Conservation (phyloP, 2,329 filamentous ascomycete genomes). For the Alternaria tenuissima region DNA sequence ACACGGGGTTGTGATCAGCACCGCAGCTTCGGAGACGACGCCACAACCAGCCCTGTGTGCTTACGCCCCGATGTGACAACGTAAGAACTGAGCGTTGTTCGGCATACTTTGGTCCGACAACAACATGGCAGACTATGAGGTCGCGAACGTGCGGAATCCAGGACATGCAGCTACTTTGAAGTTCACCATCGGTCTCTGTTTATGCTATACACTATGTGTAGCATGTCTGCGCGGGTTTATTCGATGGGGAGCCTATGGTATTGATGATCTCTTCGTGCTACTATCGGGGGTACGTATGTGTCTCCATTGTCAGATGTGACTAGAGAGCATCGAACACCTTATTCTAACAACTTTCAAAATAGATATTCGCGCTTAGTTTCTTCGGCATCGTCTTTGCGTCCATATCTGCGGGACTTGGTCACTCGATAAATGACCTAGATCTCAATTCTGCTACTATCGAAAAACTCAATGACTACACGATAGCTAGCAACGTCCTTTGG, state of each 20-base stretch:
- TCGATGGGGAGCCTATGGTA: constrained; percentile 14
- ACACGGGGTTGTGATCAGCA: constrained; percentile 1
- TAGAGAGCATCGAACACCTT: not conserved
- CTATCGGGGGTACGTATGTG: constrained; percentile 11
- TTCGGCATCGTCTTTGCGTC: no score
- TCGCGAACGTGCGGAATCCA: not conserved
- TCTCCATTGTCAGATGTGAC: not conserved
- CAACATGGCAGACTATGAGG: not conserved
- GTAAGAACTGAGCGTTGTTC: not conserved
- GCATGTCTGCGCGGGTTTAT: constrained; percentile 15
- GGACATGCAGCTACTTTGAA: constrained; percentile 17
- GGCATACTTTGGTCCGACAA: not conserved
- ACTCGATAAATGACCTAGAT: no score
- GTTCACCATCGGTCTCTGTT: constrained; percentile 15
- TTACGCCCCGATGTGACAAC: not conserved
- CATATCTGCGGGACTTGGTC: no score
- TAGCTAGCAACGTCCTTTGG: no score
- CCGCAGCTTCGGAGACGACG: not conserved
- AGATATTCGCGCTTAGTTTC: no score
- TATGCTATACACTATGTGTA: constrained; percentile 23
- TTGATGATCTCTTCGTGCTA: constrained; percentile 17
- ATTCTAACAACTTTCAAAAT: no score
- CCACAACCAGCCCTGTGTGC: constrained; percentile 1
- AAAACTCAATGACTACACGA: no score
- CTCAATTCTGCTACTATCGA: no score